Percentiles rank a stretch among this genome's conserved stretches.
phyloP scores from a whole-genome alignment of 1,284 basidiomycete genomes.

The Calocybe gambosa region DNA sequence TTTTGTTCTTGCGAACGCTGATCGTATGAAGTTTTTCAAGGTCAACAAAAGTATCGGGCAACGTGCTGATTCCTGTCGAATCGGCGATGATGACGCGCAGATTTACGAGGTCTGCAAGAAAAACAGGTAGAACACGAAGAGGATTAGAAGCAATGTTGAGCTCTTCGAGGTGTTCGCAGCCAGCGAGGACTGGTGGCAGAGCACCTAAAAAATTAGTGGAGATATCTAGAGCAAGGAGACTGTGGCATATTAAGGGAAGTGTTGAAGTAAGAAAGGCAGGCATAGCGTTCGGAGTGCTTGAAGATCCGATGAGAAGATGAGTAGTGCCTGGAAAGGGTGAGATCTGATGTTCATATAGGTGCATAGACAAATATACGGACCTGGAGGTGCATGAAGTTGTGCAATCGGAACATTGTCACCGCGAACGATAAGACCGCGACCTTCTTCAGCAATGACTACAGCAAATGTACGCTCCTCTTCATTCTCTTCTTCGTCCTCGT shows the following conservation, averaged over 20 bases:
- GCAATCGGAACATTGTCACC: constrained; percentile 56
- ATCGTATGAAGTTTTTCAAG: constrained; percentile 80
- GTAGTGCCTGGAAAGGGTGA: constrained; percentile 63
- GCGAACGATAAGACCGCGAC: constrained; percentile 71
- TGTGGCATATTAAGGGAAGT: constrained; percentile 66
- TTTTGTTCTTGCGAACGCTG: constrained; percentile 82
- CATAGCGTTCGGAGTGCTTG: constrained; percentile 69
- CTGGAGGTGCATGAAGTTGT: constrained; percentile 61
- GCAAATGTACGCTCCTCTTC: constrained; percentile 70
- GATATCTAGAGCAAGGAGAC: constrained; percentile 86
- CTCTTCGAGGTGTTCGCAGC: constrained; percentile 84
- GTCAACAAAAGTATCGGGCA: constrained; percentile 65
- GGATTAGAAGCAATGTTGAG: constrained; percentile 91
- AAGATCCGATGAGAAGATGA: constrained; percentile 79
- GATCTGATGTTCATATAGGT: constrained; percentile 1
- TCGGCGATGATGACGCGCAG: constrained; percentile 89
- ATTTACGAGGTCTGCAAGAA: constrained; percentile 69
- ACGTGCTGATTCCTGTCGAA: constrained; percentile 69
- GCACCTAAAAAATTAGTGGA: constrained; percentile 80
- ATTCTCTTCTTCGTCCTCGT: constrained; percentile 50
- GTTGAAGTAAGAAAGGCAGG: constrained; percentile 64
- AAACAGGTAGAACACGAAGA: constrained; percentile 76
- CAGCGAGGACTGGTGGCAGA: constrained; percentile 73
- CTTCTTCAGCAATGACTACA: constrained; percentile 73
- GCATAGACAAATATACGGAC: constrained; percentile 34